phyloP scores from a whole-genome alignment of 1,284 basidiomycete species.

The Naganishia albida region DNA sequence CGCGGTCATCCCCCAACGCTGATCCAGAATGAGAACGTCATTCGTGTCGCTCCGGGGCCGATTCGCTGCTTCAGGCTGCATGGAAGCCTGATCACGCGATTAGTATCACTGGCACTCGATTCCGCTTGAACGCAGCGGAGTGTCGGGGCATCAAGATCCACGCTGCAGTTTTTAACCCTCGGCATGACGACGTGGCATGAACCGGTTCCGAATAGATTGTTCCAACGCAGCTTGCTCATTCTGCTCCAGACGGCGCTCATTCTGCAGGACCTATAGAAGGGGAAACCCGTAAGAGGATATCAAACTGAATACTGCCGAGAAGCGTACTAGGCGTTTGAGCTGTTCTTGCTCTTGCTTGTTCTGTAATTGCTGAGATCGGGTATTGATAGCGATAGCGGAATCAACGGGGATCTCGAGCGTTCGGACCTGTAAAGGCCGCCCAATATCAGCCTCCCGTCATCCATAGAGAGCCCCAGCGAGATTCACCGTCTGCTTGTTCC shows the following conservation, averaged over 20 bases:
- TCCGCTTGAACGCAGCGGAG: too few relatives aligned
- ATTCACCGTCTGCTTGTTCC: slow-evolving; percentile 84
- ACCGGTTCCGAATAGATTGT: slow-evolving; percentile 38
- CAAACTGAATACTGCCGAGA: background rate
- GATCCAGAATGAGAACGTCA: too few relatives aligned
- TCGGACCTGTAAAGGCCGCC: slow-evolving; percentile 65
- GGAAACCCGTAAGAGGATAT: background rate
- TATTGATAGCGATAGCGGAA: slow-evolving; percentile 83
- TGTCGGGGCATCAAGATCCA: too few relatives aligned
- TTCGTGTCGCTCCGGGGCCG: too few relatives aligned
- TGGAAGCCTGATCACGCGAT: too few relatives aligned
- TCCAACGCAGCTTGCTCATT: slow-evolving; percentile 47
- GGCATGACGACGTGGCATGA: slow-evolving; percentile 25
- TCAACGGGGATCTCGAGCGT: slow-evolving; percentile 82
- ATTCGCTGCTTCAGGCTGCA: too few relatives aligned
- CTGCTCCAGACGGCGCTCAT: slow-evolving; percentile 54
- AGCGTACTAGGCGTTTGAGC: slow-evolving; percentile 77
- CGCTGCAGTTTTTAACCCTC: slow-evolving; percentile 2
- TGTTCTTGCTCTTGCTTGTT: slow-evolving; percentile 94
- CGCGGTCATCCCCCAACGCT: background rate
- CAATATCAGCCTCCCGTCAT: slow-evolving; percentile 12
- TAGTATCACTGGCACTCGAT: background rate
- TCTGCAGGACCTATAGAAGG: slow-evolving; percentile 48
- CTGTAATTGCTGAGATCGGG: slow-evolving; percentile 81
- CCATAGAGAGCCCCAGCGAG: background rate